phyloP scores from a whole-genome alignment of 2,329 filamentous ascomycete genomes.

The Alternaria sp. region DNA sequence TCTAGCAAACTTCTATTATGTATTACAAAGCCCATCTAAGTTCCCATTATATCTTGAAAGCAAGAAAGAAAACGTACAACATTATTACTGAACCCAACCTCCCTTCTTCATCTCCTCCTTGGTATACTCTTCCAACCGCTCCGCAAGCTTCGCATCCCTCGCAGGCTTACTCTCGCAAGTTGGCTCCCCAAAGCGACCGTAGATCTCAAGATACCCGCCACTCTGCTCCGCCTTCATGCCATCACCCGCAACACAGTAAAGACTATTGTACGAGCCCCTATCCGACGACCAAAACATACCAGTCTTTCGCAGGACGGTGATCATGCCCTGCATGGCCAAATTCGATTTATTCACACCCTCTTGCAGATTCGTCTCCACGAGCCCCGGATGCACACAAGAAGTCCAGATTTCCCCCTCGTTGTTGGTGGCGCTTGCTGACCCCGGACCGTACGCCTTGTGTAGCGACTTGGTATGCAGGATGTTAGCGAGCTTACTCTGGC shows the following conservation, averaged over 20 bases:
- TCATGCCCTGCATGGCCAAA: neutral
- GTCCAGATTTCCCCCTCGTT: slow-evolving; percentile 17
- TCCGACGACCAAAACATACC: slow-evolving; percentile 4
- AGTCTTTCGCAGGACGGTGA: neutral
- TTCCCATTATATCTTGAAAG: neutral
- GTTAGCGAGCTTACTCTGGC: slow-evolving; percentile 32
- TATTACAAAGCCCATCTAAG: neutral
- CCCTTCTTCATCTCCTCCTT: slow-evolving; percentile 2
- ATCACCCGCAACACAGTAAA: slow-evolving; percentile 7
- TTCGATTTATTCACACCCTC: neutral
- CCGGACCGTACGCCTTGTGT: slow-evolving; percentile 13
- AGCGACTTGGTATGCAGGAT: slow-evolving; percentile 21
- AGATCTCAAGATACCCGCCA: slow-evolving; percentile 8
- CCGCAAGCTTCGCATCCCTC: slow-evolving; percentile 4
- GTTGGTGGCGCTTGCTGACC: slow-evolving; percentile 1
- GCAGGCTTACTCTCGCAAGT: slow-evolving; percentile 10
- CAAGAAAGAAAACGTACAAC: neutral
- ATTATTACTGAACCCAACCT: neutral
- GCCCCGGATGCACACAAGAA: slow-evolving; percentile 27
- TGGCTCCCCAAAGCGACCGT: slow-evolving; percentile 1
- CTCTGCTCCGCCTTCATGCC: slow-evolving; percentile 9
- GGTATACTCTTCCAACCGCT: slow-evolving; percentile 12
- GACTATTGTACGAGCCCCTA: slow-evolving; percentile 7
- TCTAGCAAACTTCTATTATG: neutral
- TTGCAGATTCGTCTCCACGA: slow-evolving; percentile 21